Base-by-base conservation (phyloP, 2,329 filamentous ascomycete species). In the Apiospora rasikravindrae region DNA sequence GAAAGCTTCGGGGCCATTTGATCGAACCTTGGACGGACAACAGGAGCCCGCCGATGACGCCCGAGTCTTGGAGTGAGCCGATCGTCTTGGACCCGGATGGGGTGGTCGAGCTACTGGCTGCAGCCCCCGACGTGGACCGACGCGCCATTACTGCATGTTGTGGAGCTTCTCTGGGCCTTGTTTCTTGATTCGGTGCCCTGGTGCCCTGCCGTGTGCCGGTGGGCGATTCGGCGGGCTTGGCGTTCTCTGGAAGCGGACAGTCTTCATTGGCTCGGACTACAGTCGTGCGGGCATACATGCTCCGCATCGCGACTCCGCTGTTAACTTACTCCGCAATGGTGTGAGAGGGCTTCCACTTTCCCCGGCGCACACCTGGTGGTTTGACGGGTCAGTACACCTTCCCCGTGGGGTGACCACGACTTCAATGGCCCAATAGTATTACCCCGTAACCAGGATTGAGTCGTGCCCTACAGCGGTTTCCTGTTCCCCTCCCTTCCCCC, bases 241-340 rank as follows among this genome's bases (percentile, higher is more conserved):
- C 57, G 22, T 22, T 11, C 26, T 14, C 53, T 29, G 53, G 37
- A 57, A 29, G 51, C 26, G 26, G 26, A 14, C 26, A 42, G 2
- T 13, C 29, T 3, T 11, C 26, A 69, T 69, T 69, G 68, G 68
- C 47, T 51, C 68, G 68, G 68, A 22, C 68, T 47, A 69, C 68
- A 51, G 22, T 57, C 22, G 68, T 69, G 29, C 68, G 68, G 45
- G 16, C 33, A 37, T 19, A 61, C 40, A 42, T 1, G 57, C 53
- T 61, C 53, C 53, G 53, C 53, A 61, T 61, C 57, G 19, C 57
- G 57, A 40, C 57, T 64, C 57, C 53, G 29, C 53, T 37, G 29
- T 45, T 45, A 6, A 16, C 16, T 16, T 7, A 40, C 67, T 53
- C 67, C 68, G 68, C 47, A 69, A 69, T 69, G 13, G 33, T 29